Evolutionary conservation across 768 basidiomycete genomes (phyloP), one percentile per base, ranked within the genome.

Genomic region (Clitopilus hobsonii): DNA sequence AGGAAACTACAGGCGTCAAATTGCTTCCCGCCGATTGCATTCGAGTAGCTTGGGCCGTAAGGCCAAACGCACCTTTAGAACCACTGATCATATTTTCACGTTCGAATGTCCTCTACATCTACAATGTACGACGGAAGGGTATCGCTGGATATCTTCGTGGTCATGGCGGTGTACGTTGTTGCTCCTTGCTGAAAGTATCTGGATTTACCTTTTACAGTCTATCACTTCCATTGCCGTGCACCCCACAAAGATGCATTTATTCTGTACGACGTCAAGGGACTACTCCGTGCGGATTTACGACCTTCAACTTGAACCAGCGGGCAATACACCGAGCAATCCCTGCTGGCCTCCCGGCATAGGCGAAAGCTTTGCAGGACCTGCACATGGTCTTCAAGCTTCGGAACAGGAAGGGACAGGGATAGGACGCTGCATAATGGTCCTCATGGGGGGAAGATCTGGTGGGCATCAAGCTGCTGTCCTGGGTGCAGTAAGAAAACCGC

Each of bases 211-310:
- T 58, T 63, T 61, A 59, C 48, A 83, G 80, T 69, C 74, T 24
- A 89, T 92, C 55, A 89, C 86, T 0, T 84, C 85, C 7, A 79
- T 92, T 5, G 78, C 73, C 0, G 82, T 86, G 6, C 85, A 90
- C 65, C 86, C 85, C 5, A 70, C 61, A 0, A 71, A 71, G 38
- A 81, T 84, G 10, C 74, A 86, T 58, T 64, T 86, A 3, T 76
- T 89, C 58, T 85, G 84, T 60, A 88, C 86, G 1, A 89, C 88
- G 13, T 89, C 89, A 0, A 73, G 84, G 38, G 89, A 92, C 65
- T 81, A 81, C 60, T 81, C 88, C 0, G 76, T 83, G 5, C 75
- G 90, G 25, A 78, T 92, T 49, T 91, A 90, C 54, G 82, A 90
- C 62, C 74, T 91, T 3, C 70, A 71, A 16, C 65, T 71, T 2